Percentiles rank a stretch among this genome's conserved stretches.
Conservation (phyloP, 495 filamentous ascomycete species). For the Penicillium alfredii region DNA sequence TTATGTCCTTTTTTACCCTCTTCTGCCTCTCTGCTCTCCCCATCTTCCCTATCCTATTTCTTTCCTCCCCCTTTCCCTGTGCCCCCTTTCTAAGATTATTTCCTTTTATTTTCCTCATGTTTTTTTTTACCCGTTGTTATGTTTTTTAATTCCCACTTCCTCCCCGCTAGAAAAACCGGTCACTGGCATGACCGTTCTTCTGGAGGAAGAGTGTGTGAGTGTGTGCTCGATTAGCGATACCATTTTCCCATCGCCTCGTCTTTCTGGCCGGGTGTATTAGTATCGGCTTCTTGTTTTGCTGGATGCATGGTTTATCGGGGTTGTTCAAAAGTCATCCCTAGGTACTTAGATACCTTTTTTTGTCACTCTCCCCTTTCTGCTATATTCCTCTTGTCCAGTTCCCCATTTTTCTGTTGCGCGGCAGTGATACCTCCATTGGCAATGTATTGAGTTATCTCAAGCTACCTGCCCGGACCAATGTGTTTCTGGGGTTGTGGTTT, state of each 20-base stretch:
- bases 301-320: no score
- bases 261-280: constrained; percentile 10
- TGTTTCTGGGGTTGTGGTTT: no score
- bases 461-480: no score
- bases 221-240: constrained; percentile 3
- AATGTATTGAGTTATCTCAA: constrained; percentile 5
- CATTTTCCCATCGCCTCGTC: constrained; percentile 3
- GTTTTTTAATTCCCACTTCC: background rate
- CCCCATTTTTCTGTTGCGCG: constrained; percentile 7
- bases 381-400: constrained; percentile 1
- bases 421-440: constrained; percentile 16
- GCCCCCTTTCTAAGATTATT: background rate
- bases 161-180: constrained; percentile 5
- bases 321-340: background rate
- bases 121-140: background rate
- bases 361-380: background rate
- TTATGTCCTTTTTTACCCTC: constrained; percentile 2
- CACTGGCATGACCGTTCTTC: constrained; percentile 22
- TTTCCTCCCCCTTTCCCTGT: constrained; percentile 1
- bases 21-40: constrained; percentile 2
- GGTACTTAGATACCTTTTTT: background rate
- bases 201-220: constrained; percentile 1
- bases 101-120: background rate
- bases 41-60: constrained; percentile 8
- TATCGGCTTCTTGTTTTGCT: constrained; percentile 6